Percentiles rank a stretch among this genome's conserved stretches.
These are phyloP conservation scores for Fistulina hepatica DNA, from an alignment of 1,284 basidiomycete species.

Conservation along the genomic window DNA sequence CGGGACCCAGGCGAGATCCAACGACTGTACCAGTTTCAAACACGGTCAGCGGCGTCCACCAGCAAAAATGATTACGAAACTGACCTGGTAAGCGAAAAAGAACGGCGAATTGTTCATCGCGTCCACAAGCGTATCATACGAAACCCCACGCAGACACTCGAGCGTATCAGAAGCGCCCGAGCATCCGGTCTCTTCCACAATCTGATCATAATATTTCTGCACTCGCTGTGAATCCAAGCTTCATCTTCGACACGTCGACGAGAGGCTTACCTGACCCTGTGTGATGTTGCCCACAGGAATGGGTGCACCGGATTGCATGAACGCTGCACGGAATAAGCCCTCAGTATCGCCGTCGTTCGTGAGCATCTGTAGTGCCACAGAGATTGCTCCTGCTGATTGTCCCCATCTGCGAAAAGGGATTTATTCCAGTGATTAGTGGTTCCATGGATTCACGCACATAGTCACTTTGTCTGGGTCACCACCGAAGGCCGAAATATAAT, in stretches of 20 bases:
- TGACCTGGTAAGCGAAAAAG: slow-evolving; percentile 36
- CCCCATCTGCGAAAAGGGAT: slow-evolving; percentile 34
- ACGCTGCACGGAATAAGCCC: slow-evolving; percentile 39
- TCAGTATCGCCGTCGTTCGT: slow-evolving; percentile 36
- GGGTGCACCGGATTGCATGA: slow-evolving; percentile 43
- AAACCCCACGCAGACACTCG: slow-evolving; percentile 36
- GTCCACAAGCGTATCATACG: slow-evolving; percentile 29
- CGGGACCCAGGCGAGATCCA: slow-evolving; percentile 26
- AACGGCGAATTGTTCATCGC: slow-evolving; percentile 34
- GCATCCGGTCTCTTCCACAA: slow-evolving; percentile 37
- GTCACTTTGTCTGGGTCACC: slow-evolving; percentile 50
- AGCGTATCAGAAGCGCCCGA: slow-evolving; percentile 32
- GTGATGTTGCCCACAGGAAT: slow-evolving; percentile 33
- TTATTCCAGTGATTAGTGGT: neutral
- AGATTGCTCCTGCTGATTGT: slow-evolving; percentile 46
- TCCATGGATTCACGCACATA: slow-evolving; percentile 29
- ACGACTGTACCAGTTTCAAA: slow-evolving; percentile 14
- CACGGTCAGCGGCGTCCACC: slow-evolving; percentile 27
- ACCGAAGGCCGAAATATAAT: slow-evolving; percentile 52
- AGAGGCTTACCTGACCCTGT: slow-evolving; percentile 22
- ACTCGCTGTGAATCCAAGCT: neutral
- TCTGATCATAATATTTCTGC: slow-evolving; percentile 29
- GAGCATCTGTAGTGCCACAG: slow-evolving; percentile 40
- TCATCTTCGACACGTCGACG: neutral
- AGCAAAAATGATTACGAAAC: neutral